A percentile compares a stretch with the other conserved stretches of the same genome.
Evolutionary conservation across 768 basidiomycete species (phyloP).

Genomic region (Trametes coccinea): DNA sequence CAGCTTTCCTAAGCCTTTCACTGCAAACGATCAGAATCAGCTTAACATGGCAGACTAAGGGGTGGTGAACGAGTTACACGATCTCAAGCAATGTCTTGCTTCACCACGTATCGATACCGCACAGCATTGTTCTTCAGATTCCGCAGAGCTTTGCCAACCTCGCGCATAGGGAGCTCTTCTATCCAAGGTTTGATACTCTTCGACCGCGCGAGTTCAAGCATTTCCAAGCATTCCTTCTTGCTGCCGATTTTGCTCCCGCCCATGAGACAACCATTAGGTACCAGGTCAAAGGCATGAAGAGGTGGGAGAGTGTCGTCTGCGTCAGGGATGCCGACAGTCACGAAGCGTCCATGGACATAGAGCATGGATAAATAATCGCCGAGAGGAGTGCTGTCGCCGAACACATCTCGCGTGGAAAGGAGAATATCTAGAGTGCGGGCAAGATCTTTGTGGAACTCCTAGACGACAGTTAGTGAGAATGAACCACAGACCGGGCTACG

Average conservation of each 20-base stretch:
- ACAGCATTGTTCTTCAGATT: constrained; percentile 49
- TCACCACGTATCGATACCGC: constrained; percentile 56
- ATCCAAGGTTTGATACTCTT: constrained; percentile 51
- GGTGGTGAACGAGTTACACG: neutral
- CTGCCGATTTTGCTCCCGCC: constrained; percentile 48
- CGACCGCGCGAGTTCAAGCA: constrained; percentile 59
- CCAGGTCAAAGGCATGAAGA: constrained; percentile 34
- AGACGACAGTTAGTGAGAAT: constrained; percentile 2
- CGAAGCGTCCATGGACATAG: constrained; percentile 52
- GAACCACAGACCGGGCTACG: too few species aligned
- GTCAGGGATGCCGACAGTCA: constrained; percentile 60
- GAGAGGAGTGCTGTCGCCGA: constrained; percentile 26
- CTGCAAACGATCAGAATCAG: too few species aligned
- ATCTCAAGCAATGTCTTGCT: constrained; percentile 25
- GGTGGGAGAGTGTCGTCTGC: constrained; percentile 39
- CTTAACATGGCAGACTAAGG: neutral
- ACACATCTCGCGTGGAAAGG: constrained; percentile 35
- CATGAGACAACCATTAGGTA: constrained; percentile 25
- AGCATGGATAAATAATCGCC: constrained; percentile 44
- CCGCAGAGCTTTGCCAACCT: constrained; percentile 48
- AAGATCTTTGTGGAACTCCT: constrained; percentile 40
- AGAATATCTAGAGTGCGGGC: constrained; percentile 51
- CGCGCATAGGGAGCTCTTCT: constrained; percentile 46
- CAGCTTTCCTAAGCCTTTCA: too few species aligned
- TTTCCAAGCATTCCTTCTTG: constrained; percentile 57